Evolutionary conservation across 2,329 filamentous ascomycete species (phyloP), one percentile per base, ranked within the genome.

Genomic region (Cladorrhinum sp.): DNA sequence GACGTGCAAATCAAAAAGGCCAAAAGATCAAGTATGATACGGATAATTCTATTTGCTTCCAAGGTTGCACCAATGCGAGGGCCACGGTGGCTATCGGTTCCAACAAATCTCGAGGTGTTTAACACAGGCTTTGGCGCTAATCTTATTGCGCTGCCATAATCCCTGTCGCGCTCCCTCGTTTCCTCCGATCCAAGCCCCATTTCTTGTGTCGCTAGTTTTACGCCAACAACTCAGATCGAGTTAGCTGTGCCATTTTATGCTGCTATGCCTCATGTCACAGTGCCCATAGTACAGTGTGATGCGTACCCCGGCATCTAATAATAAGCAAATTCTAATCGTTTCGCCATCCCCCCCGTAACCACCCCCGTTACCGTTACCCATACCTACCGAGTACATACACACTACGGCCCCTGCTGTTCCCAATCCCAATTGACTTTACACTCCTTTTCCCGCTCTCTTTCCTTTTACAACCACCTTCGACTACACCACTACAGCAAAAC

Each of bases 131-230:
- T 57, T 61, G 27, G 61, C 57, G 60, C 61, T 41, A 63, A 61
- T 61, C 51, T 65, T 59, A 61, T 58, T 59, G 56, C 58, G 57
- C 52, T 48, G 55, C 60, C 56, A 57, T 55, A 20, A 65, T 60
- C 63, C 63, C 59, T 65, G 63, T 62, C 61, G n/a, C 10, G 23
- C n/a, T 53, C 25, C 27, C 13, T 38, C 55, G 12, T 41, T 58
- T 45, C 36, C 52, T 29, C 27, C 29, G 53, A 55, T 23, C 59
- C 12, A 50, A 53, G 60, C 57, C 54, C 60, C 60, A 53, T 18
- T 54, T 13, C 36, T 18, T 58, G 50, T 50, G 20, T 65, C 63
- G 59, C 59, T 65, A 64, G 61, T 65, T 58, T 41, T 32, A 58
- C 61, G 61, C 63, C 57, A 58, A 54, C 57, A 32, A 18, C 18